Conservation (phyloP, 2,329 filamentous ascomycete species). For the Fusarium equiseti region DNA sequence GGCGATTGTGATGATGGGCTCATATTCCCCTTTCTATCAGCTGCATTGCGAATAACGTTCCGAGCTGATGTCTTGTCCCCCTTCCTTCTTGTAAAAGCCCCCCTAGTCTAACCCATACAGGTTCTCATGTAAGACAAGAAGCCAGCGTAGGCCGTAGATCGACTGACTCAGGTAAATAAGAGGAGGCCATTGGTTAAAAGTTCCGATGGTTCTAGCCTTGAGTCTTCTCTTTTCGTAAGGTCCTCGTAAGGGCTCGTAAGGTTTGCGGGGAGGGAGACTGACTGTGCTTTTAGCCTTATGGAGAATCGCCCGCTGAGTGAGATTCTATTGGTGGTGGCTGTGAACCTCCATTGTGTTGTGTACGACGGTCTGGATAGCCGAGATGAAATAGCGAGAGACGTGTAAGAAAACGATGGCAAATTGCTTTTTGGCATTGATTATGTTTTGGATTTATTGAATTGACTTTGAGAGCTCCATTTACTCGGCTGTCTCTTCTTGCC, state of each 20-base stretch:
- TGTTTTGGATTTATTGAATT: constrained; percentile 1
- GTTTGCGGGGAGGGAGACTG: constrained; percentile 9
- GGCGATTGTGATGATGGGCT: neutral
- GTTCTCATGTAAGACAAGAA: constrained; percentile 38
- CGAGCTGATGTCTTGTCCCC: constrained; percentile 25
- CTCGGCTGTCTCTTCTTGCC: constrained; percentile 62
- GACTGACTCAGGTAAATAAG: constrained; percentile 5
- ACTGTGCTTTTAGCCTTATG: constrained; percentile 27
- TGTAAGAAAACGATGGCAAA: neutral
- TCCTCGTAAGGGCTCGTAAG: constrained; percentile 13
- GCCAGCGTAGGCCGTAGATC: constrained; percentile 1
- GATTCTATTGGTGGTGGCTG: neutral
- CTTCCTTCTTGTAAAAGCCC: neutral
- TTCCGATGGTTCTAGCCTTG: neutral
- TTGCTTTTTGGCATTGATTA: neutral
- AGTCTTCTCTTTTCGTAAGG: neutral
- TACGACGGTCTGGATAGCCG: neutral
- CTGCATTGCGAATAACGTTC: neutral
- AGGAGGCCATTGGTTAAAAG: constrained; percentile 22
- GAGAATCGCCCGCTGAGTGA: neutral
- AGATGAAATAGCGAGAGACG: neutral
- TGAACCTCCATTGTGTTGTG: neutral
- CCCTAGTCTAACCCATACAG: constrained; percentile 24
- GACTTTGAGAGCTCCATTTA: neutral
- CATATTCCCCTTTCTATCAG: constrained; percentile 10